phyloP scores from a whole-genome alignment of 306 rosid genomes.

The Alnus glutinosa region DNA sequence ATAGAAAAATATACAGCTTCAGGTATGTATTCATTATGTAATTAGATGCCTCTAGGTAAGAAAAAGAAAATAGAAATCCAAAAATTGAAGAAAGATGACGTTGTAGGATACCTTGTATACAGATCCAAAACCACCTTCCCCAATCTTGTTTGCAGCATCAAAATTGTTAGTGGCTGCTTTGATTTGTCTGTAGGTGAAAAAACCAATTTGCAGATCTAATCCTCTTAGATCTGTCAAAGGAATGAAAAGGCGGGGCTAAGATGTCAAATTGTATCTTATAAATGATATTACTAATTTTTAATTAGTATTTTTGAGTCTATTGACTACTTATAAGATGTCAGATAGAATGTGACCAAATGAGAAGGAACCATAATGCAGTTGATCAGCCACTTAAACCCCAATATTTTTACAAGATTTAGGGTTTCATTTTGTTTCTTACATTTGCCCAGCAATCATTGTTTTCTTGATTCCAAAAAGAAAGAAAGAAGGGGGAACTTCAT shows the following conservation, averaged over 20 bases:
- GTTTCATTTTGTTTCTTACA: not conserved
- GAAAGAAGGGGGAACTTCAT: not conserved
- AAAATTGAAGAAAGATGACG: not conserved
- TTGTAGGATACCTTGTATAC: slow-evolving; percentile 57
- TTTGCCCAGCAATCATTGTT: not conserved
- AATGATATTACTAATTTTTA: not conserved
- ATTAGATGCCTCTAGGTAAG: not conserved
- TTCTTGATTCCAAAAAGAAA: not conserved
- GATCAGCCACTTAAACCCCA: not conserved
- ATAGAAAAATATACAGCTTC: not conserved
- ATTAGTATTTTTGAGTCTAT: not conserved
- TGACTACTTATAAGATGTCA: not conserved
- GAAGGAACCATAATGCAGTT: not conserved
- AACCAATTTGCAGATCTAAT: slow-evolving; percentile 22
- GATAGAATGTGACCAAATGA: not conserved
- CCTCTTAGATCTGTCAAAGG: slow-evolving; percentile 10
- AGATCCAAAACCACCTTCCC: slow-evolving; percentile 86
- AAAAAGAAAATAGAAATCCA: not conserved
- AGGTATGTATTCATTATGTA: not conserved
- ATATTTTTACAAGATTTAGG: not conserved
- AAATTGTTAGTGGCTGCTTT: slow-evolving; percentile 61
- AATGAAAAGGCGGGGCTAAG: not conserved
- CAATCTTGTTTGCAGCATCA: slow-evolving; percentile 51
- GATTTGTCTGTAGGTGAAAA: slow-evolving; percentile 19
- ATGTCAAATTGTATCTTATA: not conserved